Conservation (phyloP, 192 early-diverging fungal species). For the Backusella westeae region DNA sequence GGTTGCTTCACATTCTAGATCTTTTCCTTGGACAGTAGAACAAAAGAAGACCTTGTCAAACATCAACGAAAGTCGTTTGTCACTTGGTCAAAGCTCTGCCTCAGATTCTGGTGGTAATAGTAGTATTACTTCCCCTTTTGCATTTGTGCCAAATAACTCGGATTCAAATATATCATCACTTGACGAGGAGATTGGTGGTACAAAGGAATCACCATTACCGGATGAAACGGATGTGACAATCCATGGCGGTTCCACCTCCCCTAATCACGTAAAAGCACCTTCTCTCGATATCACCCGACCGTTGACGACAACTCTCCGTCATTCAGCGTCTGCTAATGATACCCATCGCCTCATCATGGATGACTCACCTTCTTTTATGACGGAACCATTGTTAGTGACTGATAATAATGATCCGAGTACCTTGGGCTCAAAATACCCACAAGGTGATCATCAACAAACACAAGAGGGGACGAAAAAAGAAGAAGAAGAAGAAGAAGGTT, state of each 20-base stretch:
- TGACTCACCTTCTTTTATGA: not conserved
- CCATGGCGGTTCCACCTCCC: not conserved
- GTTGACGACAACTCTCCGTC: not conserved
- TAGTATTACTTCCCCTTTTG: not conserved
- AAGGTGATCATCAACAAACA: not conserved
- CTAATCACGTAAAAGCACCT: not conserved
- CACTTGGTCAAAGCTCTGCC: not conserved
- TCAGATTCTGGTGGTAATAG: not conserved
- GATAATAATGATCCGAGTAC: not conserved
- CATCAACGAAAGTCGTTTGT: not conserved
- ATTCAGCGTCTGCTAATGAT: not conserved
- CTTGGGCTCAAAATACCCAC: not conserved
- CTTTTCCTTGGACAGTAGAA: slow-evolving; percentile 8
- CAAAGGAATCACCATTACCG: not conserved
- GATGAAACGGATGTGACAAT: not conserved
- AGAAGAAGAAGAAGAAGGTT: not conserved
- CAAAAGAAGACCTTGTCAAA: not conserved
- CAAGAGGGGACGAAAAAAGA: not conserved
- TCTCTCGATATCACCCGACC: not conserved
- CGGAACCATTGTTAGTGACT: not conserved
- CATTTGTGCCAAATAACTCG: not conserved
- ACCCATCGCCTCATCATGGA: not conserved
- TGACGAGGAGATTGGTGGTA: not conserved
- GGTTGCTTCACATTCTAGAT: not conserved
- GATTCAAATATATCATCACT: slow-evolving; percentile 7